Base-by-base conservation (phyloP, 352 stramenopile species). In the Saprolegnia parasitica region DNA sequence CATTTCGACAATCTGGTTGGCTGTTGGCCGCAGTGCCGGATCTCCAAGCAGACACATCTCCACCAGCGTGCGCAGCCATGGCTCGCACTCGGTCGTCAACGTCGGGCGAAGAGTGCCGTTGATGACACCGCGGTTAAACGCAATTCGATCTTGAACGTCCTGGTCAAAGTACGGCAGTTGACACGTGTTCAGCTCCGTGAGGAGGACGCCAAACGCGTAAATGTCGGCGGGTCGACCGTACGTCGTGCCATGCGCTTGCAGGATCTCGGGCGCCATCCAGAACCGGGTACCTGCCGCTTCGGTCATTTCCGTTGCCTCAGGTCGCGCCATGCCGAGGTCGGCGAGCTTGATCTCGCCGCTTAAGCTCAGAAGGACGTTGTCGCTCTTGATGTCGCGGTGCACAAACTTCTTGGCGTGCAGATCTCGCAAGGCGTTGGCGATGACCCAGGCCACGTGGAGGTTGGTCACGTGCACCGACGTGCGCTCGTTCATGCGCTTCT, bases 211-310 rank as follows among this genome's bases (percentile, higher is more conserved):
- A 11, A 78, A 67, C 47, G 74, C 76, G 60, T 78, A 78, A 24
- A 78, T 76, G 32, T 76, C 74, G 8, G 67, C 71, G 57, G 72
- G 73, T 37, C 71, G 67, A 20, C 65, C 71, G 68, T 78, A 78
- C 15, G 65, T 68, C 47, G 71, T 54, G 24, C 73, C 73, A 52
- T 52, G 18, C n/a, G n/a, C n/a, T 16, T 67, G 65, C 78, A 63
- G 87, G n/a, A 56, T 24, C 47, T 78, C 67, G 4, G 73, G 73
- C 1, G 75, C 73, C 35, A 74, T 64, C 73, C 73, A 80, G n/a
- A 56, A 52, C 39, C 68, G 67, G 0, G 75, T 78, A 21, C 63
- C 75, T 18, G 78, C 71, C 49, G 65, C 73, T 29, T 62, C 39
- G 0, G 73, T 78, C 73, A 80, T 80, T 13, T 74, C 62, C 16